Percentiles rank a stretch among this genome's conserved stretches.
These are phyloP conservation scores for Penicillium maclennaniae DNA, from an alignment of 495 filamentous ascomycete genomes.

Conservation along the genomic window DNA sequence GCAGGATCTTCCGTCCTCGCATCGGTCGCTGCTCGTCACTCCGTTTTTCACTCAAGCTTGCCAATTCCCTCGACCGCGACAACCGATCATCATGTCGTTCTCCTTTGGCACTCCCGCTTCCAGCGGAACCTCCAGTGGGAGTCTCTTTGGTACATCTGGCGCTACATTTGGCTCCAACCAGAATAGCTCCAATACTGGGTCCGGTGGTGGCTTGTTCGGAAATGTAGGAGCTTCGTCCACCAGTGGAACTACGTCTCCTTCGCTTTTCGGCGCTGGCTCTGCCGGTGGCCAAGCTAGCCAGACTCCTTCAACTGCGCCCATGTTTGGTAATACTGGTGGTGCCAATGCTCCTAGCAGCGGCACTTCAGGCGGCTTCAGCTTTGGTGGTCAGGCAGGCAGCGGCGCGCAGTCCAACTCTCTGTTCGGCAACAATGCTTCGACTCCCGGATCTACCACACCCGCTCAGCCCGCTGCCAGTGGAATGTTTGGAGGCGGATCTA, in stretches of 20 bases:
- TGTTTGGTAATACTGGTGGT: conserved; percentile 33
- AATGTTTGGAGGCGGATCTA: conserved; percentile 47
- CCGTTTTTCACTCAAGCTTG: conserved; percentile 20
- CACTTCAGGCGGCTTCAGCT: conserved; percentile 37
- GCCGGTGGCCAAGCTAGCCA: conserved; percentile 19
- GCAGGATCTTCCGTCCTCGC: conserved; percentile 16
- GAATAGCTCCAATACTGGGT: conserved; percentile 24
- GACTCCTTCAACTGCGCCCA: conserved; percentile 4
- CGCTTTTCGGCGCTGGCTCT: conserved; percentile 32
- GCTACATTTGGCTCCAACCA: conserved; percentile 32
- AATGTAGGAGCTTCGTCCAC: conserved; percentile 41
- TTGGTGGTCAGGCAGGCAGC: conserved; percentile 31
- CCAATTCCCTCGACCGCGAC: conserved; percentile 17
- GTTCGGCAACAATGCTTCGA: conserved; percentile 33
- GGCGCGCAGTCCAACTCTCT: conserved; percentile 24
- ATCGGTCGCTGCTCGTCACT: conserved; percentile 17
- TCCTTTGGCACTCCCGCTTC: conserved; percentile 35
- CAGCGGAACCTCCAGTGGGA: conserved; percentile 30
- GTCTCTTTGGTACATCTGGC: conserved; percentile 40
- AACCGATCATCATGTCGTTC: conserved; percentile 32
- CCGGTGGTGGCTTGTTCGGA: conserved; percentile 40
- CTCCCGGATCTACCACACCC: conserved; percentile 32
- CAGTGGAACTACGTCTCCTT: conserved; percentile 28
- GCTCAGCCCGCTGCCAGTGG: conserved; percentile 34
- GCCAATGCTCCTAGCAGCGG: conserved; percentile 18